Conservation (phyloP, 2,329 filamentous ascomycete species). For the Fusarium proliferatum region DNA sequence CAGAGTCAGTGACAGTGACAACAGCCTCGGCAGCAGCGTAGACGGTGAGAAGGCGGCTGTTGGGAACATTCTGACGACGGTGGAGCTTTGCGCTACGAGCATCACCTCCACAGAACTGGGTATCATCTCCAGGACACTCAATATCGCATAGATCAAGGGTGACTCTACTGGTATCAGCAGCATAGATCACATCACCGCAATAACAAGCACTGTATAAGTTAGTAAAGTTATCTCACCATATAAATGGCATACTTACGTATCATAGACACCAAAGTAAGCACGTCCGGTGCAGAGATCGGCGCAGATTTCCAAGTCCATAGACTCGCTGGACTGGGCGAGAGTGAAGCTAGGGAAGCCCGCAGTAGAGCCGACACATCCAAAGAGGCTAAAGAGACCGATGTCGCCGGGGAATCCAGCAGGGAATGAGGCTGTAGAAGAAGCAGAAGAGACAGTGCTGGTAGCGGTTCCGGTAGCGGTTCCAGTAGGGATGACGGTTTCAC, state of each 20-base stretch:
- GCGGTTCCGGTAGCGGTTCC: too few relatives aligned
- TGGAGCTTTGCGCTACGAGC: neutral
- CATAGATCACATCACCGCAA: neutral
- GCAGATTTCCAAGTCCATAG: neutral
- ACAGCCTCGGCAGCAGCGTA: constrained; percentile 4
- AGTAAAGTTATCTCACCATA: neutral
- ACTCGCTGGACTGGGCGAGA: neutral
- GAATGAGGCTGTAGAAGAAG: neutral
- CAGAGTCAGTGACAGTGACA: neutral
- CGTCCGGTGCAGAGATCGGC: neutral
- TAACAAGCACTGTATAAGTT: neutral
- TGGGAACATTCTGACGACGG: neutral
- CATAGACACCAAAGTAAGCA: neutral
- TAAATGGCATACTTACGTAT: neutral
- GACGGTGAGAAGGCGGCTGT: constrained; percentile 37
- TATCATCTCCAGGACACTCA: neutral
- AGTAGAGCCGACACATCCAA: neutral
- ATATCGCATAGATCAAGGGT: neutral
- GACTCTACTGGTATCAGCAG: neutral
- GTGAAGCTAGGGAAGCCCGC: neutral
- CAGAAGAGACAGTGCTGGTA: neutral
- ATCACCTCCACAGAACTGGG: neutral
- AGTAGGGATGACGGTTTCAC: neutral
- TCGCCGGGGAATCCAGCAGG: neutral
- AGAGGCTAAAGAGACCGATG: neutral